Conservation (phyloP, 495 filamentous ascomycete species). For the Cladorrhinum samala region DNA sequence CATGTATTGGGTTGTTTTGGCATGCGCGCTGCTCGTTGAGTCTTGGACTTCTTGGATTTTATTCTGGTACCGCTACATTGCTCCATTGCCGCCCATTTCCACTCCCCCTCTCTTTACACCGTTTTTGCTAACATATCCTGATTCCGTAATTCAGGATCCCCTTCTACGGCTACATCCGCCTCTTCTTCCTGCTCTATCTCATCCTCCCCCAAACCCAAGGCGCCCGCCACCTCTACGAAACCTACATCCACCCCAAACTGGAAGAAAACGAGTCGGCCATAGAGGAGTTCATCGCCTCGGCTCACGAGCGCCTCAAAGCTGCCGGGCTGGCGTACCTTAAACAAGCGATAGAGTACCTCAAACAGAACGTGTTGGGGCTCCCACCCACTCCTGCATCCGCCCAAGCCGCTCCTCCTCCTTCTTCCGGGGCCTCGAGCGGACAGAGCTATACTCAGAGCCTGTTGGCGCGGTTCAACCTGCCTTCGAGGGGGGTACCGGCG, state of each 20-base stretch:
- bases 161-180: slow-evolving; percentile 89
- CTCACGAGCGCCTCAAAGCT: slow-evolving; percentile 71
- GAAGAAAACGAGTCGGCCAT: slow-evolving; percentile 81
- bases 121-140: not conserved
- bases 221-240: slow-evolving; percentile 74
- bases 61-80: slow-evolving; percentile 53
- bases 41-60: slow-evolving; percentile 82
- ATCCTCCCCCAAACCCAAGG: slow-evolving; percentile 96
- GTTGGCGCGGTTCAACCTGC: slow-evolving; percentile 79
- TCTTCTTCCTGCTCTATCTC: slow-evolving; percentile 85
- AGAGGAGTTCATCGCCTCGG: slow-evolving; percentile 77
- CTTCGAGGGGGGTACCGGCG: slow-evolving; percentile 39
- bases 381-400: slow-evolving; percentile 45
- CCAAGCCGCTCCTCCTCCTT: slow-evolving; percentile 30
- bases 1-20: slow-evolving; percentile 97
- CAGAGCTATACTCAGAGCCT: slow-evolving; percentile 72
- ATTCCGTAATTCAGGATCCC: slow-evolving; percentile 69
- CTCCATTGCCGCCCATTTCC: not conserved
- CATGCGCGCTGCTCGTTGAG: slow-evolving; percentile 74
- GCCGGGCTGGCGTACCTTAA: slow-evolving; percentile 80
- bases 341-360: slow-evolving; percentile 65
- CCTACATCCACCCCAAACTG: slow-evolving; percentile 83
- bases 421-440: slow-evolving; percentile 28
- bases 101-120: not conserved
- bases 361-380: slow-evolving; percentile 66